Percentiles rank a stretch among this genome's conserved stretches.
Evolutionary conservation across 179 eudicot genomes (phyloP).

Genomic region (Corrigiola litoralis): DNA sequence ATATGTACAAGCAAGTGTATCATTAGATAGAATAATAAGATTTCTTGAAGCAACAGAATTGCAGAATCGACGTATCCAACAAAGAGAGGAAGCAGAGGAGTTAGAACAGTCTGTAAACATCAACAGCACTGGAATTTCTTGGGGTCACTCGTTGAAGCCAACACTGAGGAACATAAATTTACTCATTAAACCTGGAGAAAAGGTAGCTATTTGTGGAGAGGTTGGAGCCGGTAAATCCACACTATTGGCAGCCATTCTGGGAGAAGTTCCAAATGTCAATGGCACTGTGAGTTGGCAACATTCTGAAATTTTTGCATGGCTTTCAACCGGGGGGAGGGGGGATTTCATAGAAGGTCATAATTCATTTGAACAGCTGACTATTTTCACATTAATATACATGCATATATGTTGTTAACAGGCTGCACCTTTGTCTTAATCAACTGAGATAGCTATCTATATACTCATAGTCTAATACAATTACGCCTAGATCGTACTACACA

Average conservation of each 20-base stretch:
- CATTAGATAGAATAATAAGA: slow-evolving; percentile 47
- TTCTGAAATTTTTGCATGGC: not conserved
- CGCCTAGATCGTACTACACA: not conserved
- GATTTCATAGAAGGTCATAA: not conserved
- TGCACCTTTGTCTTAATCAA: not conserved
- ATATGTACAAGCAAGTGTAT: slow-evolving; percentile 55
- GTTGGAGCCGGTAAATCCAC: slow-evolving; percentile 38
- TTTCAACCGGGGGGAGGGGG: not conserved
- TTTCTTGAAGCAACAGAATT: slow-evolving; percentile 21
- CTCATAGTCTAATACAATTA: not conserved
- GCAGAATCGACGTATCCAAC: not conserved
- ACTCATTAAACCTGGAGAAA: slow-evolving; percentile 19
- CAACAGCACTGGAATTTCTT: slow-evolving; percentile 14
- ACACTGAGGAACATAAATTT: slow-evolving; percentile 20
- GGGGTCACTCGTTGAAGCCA: slow-evolving; percentile 15
- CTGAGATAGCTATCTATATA: not conserved
- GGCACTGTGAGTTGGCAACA: slow-evolving; percentile 33
- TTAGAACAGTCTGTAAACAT: slow-evolving; percentile 11
- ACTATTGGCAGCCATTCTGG: slow-evolving; percentile 37
- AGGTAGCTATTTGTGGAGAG: slow-evolving; percentile 29
- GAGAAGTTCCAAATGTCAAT: slow-evolving; percentile 42
- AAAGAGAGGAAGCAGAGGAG: not conserved
- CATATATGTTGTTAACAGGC: not conserved
- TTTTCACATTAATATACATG: not conserved
- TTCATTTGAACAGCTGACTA: not conserved